These are phyloP conservation scores for Anisodus acutangulus DNA, from an alignment of 257 asterid genomes.

Conservation along the genomic window DNA sequence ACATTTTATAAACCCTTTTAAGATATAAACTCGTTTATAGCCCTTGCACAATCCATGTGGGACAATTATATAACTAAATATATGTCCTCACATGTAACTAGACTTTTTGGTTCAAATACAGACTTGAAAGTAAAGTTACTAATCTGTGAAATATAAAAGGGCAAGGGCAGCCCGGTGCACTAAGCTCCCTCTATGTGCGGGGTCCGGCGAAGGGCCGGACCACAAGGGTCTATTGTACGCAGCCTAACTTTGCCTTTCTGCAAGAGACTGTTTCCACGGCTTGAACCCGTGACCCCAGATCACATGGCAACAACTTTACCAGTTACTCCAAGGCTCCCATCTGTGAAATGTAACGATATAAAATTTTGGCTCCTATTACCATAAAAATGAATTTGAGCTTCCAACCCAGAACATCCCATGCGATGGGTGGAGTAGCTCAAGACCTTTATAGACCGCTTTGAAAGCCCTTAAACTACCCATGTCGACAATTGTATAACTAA, in stretches of 20 bases:
- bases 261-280: too few relatives aligned
- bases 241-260: too few relatives aligned
- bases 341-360: not conserved
- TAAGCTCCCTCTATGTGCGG: too few relatives aligned
- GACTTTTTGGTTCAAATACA: not conserved
- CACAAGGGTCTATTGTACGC: too few relatives aligned
- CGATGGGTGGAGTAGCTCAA: conserved; percentile 15
- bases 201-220: too few relatives aligned
- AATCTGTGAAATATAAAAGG: not conserved
- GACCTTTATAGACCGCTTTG: not conserved
- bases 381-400: not conserved
- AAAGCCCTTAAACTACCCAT: conserved; percentile 6
- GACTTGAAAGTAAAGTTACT: conserved; percentile 21
- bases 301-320: not conserved
- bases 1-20: not conserved
- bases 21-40: not conserved
- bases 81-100: not conserved
- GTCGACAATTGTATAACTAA: not conserved
- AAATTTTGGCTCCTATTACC: not conserved
- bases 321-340: not conserved
- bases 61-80: not conserved
- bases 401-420: not conserved
- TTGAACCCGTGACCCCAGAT: too few relatives aligned
- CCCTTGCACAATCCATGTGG: not conserved
- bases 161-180: too few relatives aligned